phyloP scores from a whole-genome alignment of 2,329 filamentous ascomycete species.

The Talaromyces sp. region DNA sequence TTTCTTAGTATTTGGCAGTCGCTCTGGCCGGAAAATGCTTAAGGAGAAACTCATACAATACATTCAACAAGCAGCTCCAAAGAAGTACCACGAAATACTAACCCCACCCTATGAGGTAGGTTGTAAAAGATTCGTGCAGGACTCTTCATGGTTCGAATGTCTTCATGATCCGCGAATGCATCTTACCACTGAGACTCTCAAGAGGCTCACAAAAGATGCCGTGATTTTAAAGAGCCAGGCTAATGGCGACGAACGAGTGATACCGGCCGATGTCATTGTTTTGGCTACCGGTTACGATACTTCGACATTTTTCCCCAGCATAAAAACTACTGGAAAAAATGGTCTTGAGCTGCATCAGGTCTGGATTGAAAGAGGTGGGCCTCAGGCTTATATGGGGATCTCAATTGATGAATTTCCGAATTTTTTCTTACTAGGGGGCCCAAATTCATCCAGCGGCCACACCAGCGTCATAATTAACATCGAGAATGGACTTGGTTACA shows the following conservation, averaged over 20 bases:
- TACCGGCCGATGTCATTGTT: conserved; percentile 55
- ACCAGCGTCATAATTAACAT: conserved; percentile 54
- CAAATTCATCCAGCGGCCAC: conserved; percentile 60
- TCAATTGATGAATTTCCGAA: conserved; percentile 59
- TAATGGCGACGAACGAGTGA: not conserved
- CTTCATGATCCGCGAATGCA: conserved; percentile 51
- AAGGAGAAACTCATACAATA: conserved; percentile 33
- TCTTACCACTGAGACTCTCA: conserved; percentile 48
- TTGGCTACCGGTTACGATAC: conserved; percentile 59
- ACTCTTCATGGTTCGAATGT: conserved; percentile 50
- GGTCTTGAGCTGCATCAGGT: conserved; percentile 49
- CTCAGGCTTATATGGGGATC: conserved; percentile 56
- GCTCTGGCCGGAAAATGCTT: conserved; percentile 26
- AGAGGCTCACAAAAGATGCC: conserved; percentile 23
- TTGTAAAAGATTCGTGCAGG: conserved; percentile 59
- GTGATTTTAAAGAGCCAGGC: conserved; percentile 28
- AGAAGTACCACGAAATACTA: conserved; percentile 57
- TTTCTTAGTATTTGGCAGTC: conserved; percentile 38
- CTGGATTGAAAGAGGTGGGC: conserved; percentile 56
- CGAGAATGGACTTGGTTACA: conserved; percentile 58
- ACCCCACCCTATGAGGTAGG: conserved; percentile 59
- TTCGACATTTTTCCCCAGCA: conserved; percentile 48
- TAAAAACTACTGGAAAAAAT: conserved; percentile 49
- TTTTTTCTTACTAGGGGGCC: conserved; percentile 59
- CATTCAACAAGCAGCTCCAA: conserved; percentile 48